These are phyloP conservation scores for Datura wrightii DNA, from an alignment of 257 asterid genomes.

Conservation along the genomic window DNA sequence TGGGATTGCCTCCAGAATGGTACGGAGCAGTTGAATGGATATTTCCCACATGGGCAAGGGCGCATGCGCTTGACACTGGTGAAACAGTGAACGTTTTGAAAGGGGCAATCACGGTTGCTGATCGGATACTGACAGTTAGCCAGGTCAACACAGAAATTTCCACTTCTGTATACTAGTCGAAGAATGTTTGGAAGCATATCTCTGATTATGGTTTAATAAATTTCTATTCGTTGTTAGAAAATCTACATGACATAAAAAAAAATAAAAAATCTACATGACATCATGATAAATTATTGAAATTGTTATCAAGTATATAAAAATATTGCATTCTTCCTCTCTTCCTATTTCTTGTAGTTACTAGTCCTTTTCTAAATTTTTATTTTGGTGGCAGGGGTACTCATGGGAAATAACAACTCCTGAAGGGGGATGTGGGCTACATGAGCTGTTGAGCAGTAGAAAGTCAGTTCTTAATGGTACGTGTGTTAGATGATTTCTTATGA, in stretches of 20 bases:
- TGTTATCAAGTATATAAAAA: background rate
- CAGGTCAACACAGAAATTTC: conserved; percentile 54
- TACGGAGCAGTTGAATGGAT: conserved; percentile 95
- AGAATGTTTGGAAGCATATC: conserved; percentile 17
- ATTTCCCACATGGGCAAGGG: conserved; percentile 96
- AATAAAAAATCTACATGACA: background rate
- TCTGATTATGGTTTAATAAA: background rate
- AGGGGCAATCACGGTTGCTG: conserved; percentile 91
- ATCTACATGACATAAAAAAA: background rate
- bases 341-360: background rate
- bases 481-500: conserved; percentile 13
- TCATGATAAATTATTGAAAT: conserved; percentile 13
- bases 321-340: background rate
- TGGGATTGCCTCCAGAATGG: conserved; percentile 93
- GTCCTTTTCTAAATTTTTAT: conserved; percentile 26
- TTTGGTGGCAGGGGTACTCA: conserved; percentile 81
- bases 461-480: conserved; percentile 69
- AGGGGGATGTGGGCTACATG: conserved; percentile 91
- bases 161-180: background rate
- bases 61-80: conserved; percentile 97
- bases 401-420: conserved; percentile 95
- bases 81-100: conserved; percentile 92
- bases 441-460: conserved; percentile 71
- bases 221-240: conserved; percentile 14
- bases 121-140: conserved; percentile 93